A percentile compares a stretch with the other conserved stretches of the same genome.
phyloP scores from a whole-genome alignment of 306 rosid species.

The Prunus fruticosa region DNA sequence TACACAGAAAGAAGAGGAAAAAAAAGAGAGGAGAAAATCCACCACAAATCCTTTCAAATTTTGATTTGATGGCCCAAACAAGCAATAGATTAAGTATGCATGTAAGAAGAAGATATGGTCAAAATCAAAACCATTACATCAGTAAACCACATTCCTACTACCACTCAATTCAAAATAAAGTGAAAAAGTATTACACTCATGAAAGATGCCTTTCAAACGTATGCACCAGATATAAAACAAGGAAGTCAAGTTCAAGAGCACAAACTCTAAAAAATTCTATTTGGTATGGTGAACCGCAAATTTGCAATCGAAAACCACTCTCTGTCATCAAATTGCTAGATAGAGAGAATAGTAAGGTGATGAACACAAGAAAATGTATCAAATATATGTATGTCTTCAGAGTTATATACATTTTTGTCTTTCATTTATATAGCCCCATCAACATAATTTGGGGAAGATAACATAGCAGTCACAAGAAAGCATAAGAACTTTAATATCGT shows the following conservation, averaged over 20 bases:
- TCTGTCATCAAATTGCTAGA: not conserved
- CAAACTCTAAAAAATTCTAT: not conserved
- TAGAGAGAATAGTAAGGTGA: not conserved
- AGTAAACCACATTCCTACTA: not conserved
- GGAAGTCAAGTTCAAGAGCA: not conserved
- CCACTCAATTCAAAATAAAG: slow-evolving; percentile 3
- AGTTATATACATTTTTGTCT: too few species aligned
- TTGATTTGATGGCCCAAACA: not conserved
- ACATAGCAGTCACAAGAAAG: not conserved
- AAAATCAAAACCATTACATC: not conserved
- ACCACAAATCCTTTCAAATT: not conserved
- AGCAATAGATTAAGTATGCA: not conserved
- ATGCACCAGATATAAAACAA: not conserved
- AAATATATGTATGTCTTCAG: not conserved
- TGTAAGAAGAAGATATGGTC: not conserved
- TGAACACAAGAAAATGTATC: not conserved
- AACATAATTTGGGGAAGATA: not conserved
- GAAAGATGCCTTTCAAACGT: not conserved
- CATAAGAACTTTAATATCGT: not conserved
- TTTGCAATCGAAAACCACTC: not conserved
- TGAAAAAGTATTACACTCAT: not conserved
- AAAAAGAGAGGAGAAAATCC: not conserved
- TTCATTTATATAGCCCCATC: not conserved
- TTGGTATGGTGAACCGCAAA: not conserved
- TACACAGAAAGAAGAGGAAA: not conserved